phyloP scores from a whole-genome alignment of 2,329 filamentous ascomycete species.

The Cladosporium sp. region DNA sequence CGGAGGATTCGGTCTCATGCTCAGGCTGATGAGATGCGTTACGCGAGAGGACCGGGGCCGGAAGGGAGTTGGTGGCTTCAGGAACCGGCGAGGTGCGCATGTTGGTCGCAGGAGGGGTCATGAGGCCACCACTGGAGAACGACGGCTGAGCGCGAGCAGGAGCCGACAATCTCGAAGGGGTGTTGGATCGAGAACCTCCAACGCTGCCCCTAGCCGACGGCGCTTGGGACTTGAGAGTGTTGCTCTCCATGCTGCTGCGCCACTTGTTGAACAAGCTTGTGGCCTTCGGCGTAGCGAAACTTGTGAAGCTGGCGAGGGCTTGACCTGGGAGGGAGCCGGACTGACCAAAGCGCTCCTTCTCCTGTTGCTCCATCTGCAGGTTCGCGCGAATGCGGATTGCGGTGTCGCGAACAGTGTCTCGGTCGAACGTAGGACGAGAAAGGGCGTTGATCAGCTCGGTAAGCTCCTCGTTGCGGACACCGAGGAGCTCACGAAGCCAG shows the following conservation, averaged over 20 bases:
- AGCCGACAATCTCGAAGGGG: constrained; percentile 39
- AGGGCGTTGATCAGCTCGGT: constrained; percentile 85
- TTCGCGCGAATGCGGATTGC: constrained; percentile 91
- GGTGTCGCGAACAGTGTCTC: constrained; percentile 77
- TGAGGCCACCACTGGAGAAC: constrained; percentile 69
- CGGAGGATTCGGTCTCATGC: constrained; percentile 1
- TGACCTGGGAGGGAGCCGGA: constrained; percentile 42
- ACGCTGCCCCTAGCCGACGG: constrained; percentile 30
- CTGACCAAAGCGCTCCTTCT: constrained; percentile 71
- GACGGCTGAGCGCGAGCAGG: constrained; percentile 45
- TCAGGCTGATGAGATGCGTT: background rate
- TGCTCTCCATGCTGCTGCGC: constrained; percentile 61
- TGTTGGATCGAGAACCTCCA: constrained; percentile 32
- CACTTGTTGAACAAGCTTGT: constrained; percentile 91
- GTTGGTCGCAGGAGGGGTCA: constrained; percentile 83
- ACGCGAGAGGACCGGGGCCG: constrained; percentile 19
- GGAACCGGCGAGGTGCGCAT: constrained; percentile 58
- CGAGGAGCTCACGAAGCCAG: constrained; percentile 91
- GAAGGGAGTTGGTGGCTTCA: constrained; percentile 21
- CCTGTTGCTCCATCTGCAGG: constrained; percentile 96
- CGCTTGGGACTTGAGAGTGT: constrained; percentile 36
- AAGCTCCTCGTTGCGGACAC: constrained; percentile 84
- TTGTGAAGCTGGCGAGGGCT: constrained; percentile 69
- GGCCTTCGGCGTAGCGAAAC: constrained; percentile 75
- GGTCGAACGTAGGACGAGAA: constrained; percentile 68